These are phyloP conservation scores for Rhizopogon vinicolor DNA, from an alignment of 768 basidiomycete genomes.

Conservation along the genomic window DNA sequence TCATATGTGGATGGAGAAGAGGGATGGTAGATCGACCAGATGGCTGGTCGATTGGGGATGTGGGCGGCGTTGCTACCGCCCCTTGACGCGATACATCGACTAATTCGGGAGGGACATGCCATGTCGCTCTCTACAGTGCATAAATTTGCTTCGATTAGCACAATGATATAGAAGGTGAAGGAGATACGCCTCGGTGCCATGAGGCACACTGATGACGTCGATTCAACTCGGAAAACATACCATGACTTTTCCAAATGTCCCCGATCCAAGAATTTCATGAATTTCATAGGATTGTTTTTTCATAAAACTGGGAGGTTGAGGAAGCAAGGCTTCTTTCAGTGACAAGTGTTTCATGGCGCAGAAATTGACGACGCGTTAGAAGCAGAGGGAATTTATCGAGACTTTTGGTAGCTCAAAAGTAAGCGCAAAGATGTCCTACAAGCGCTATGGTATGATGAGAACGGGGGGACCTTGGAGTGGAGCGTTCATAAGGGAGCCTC, in stretches of 20 bases:
- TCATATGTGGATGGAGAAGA: slow-evolving; percentile 22
- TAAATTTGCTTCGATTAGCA: neutral
- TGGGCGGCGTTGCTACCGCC: slow-evolving; percentile 37
- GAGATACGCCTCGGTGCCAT: neutral
- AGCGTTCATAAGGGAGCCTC: neutral
- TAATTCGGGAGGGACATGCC: slow-evolving; percentile 69
- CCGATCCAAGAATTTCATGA: slow-evolving; percentile 69
- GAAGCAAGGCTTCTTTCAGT: slow-evolving; percentile 57
- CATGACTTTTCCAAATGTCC: slow-evolving; percentile 90
- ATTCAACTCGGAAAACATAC: slow-evolving; percentile 37
- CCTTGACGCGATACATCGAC: slow-evolving; percentile 52
- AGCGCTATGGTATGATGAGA: neutral
- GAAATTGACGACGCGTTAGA: neutral
- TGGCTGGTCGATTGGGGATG: slow-evolving; percentile 15
- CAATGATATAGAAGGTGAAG: neutral
- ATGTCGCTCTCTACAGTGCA: slow-evolving; percentile 58
- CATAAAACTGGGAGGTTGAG: slow-evolving; percentile 78
- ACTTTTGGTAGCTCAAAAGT: neutral
- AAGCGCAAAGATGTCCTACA: neutral
- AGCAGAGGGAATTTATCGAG: too few species aligned
- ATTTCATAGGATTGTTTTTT: slow-evolving; percentile 85
- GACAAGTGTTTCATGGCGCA: slow-evolving; percentile 29
- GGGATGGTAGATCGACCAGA: slow-evolving; percentile 22
- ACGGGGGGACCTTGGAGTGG: neutral
- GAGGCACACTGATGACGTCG: neutral